phyloP scores from a whole-genome alignment of 139 green algal species.

The Coelastrella sp. region DNA sequence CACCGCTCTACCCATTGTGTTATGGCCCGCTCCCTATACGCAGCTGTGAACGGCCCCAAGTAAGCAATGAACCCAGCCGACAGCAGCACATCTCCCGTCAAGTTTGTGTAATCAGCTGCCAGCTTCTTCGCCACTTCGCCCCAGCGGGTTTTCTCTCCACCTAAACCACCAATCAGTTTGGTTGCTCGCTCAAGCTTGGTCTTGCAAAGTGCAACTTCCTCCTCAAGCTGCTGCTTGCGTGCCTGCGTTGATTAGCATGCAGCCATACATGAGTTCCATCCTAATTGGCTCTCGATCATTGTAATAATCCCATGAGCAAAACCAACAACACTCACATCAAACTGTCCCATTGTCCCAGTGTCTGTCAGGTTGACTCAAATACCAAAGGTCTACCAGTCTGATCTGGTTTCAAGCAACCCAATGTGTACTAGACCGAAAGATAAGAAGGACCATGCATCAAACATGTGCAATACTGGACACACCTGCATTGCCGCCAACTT shows the following conservation, averaged over 20 bases:
- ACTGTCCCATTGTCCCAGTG: too few species aligned
- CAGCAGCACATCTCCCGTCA: slow-evolving; percentile 86
- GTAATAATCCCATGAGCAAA: too few species aligned
- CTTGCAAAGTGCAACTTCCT: slow-evolving; percentile 75
- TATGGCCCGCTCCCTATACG: slow-evolving; percentile 69
- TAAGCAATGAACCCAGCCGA: slow-evolving; percentile 83
- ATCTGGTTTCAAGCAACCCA: too few species aligned
- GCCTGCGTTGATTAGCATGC: slow-evolving; percentile 32
- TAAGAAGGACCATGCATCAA: too few species aligned
- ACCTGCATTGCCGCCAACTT: slow-evolving; percentile 81
- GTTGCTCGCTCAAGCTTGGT: slow-evolving; percentile 76
- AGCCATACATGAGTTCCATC: background rate
- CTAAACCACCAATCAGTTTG: slow-evolving; percentile 77
- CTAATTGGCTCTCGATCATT: too few species aligned
- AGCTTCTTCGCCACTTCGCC: slow-evolving; percentile 73
- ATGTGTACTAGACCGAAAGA: too few species aligned
- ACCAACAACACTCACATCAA: too few species aligned
- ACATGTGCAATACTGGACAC: background rate
- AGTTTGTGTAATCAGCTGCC: slow-evolving; percentile 73
- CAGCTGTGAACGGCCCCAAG: slow-evolving; percentile 82
- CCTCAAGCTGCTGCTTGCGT: slow-evolving; percentile 79
- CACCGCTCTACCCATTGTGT: slow-evolving; percentile 12
- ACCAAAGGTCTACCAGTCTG: too few species aligned
- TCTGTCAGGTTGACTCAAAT: too few species aligned
- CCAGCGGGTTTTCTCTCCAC: slow-evolving; percentile 88